Evolutionary conservation across 2,329 filamentous ascomycete genomes (phyloP).

Genomic region (Teratosphaeria destructans): DNA sequence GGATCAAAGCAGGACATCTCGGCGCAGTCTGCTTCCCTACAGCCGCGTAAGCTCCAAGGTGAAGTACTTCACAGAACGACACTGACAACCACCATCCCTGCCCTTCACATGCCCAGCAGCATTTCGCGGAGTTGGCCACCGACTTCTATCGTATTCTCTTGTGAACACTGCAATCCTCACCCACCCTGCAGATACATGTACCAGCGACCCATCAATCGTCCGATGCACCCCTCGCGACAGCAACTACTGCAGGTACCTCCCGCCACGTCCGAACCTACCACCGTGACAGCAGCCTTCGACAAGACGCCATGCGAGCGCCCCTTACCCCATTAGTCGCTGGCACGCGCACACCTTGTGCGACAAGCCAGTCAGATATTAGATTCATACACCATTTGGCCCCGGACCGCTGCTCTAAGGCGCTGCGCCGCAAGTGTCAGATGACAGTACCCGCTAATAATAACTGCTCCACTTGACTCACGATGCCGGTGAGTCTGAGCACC

Average conservation of each 20-base stretch:
- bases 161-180: neutral
- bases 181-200: neutral
- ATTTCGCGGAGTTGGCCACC: neutral
- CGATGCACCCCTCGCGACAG: neutral
- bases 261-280: conserved; percentile 7
- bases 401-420: neutral
- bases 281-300: neutral
- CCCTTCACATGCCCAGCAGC: neutral
- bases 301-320: conserved; percentile 1
- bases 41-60: neutral
- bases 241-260: conserved; percentile 9
- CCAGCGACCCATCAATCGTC: neutral
- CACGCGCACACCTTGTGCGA: neutral
- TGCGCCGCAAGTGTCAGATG: neutral
- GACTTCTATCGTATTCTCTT: neutral
- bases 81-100: neutral
- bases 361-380: neutral
- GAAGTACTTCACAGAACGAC: neutral
- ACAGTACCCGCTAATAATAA: neutral
- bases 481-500: neutral
- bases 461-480: neutral
- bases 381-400: neutral
- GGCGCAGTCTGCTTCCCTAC: neutral
- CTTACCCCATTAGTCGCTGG: neutral
- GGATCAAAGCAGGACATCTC: neutral